Conservation (phyloP, 139 green algal species). For the Chlamydomonas applanata region DNA sequence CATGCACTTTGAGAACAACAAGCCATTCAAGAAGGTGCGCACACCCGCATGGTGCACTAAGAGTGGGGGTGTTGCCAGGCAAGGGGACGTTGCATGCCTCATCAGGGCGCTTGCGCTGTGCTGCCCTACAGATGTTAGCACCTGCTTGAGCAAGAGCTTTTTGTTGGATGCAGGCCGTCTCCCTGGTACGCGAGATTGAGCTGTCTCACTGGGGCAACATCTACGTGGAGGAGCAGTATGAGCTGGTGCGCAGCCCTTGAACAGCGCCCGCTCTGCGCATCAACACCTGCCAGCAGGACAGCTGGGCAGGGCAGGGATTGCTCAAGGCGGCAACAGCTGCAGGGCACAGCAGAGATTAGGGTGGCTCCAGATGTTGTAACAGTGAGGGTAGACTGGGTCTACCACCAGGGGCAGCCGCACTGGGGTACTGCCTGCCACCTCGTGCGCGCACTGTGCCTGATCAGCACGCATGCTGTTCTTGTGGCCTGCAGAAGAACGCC, state of each 20-base stretch:
- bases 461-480: too few relatives aligned
- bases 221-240: constrained; percentile 87
- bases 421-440: too few relatives aligned
- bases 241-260: constrained; percentile 45
- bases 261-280: too few relatives aligned
- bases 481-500: constrained; percentile 53
- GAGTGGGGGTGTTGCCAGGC: too few relatives aligned
- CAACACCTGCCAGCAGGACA: too few relatives aligned
- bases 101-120: neutral
- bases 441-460: too few relatives aligned
- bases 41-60: neutral
- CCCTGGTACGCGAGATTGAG: constrained; percentile 78
- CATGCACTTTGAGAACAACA: constrained; percentile 84
- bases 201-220: constrained; percentile 92
- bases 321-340: neutral
- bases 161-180: constrained; percentile 25
- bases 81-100: too few relatives aligned
- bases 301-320: neutral
- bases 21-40: constrained; percentile 64
- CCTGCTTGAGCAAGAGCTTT: neutral
- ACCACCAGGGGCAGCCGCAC: too few relatives aligned
- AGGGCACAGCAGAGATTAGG: neutral
- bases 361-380: neutral
- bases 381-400: too few relatives aligned
- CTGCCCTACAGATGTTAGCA: neutral